Conservation (phyloP, 2,329 filamentous ascomycete genomes). For the Nigrospora osmanthi region DNA sequence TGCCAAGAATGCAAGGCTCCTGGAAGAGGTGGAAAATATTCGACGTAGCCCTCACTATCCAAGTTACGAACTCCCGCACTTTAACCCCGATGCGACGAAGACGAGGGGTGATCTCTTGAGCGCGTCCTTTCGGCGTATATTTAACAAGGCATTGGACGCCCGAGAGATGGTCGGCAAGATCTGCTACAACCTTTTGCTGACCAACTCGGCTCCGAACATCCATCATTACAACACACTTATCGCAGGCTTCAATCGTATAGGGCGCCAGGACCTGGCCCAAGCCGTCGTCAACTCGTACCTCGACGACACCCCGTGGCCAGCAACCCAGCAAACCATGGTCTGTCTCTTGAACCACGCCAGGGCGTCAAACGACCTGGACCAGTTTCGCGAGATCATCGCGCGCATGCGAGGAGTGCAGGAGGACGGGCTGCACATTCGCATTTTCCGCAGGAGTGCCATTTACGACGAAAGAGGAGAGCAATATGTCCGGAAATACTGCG, state of each 20-base stretch:
- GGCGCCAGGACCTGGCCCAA: slow-evolving; percentile 41
- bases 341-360: slow-evolving; percentile 45
- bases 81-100: slow-evolving; percentile 5
- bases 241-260: slow-evolving; percentile 49
- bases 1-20: not conserved
- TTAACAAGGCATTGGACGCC: slow-evolving; percentile 12
- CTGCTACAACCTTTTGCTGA: slow-evolving; percentile 60
- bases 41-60: slow-evolving; percentile 10
- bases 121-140: slow-evolving; percentile 17
- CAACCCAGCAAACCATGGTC: slow-evolving; percentile 39
- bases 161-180: slow-evolving; percentile 32
- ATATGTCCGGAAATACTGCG: slow-evolving; percentile 13
- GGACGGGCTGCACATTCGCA: slow-evolving; percentile 14
- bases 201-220: slow-evolving; percentile 53
- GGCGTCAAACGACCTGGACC: slow-evolving; percentile 27
- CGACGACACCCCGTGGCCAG: slow-evolving; percentile 30
- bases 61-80: slow-evolving; percentile 11
- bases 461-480: slow-evolving; percentile 13
- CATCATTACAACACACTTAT: slow-evolving; percentile 67
- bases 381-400: slow-evolving; percentile 35
- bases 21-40: slow-evolving; percentile 10
- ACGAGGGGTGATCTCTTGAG: slow-evolving; percentile 11
- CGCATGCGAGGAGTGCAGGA: slow-evolving; percentile 34
- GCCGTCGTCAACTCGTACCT: slow-evolving; percentile 45
- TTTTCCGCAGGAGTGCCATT: slow-evolving; percentile 20